Evolutionary conservation across 148 eudicot genomes (phyloP).

Genomic region (Vaccinium darrowii): DNA sequence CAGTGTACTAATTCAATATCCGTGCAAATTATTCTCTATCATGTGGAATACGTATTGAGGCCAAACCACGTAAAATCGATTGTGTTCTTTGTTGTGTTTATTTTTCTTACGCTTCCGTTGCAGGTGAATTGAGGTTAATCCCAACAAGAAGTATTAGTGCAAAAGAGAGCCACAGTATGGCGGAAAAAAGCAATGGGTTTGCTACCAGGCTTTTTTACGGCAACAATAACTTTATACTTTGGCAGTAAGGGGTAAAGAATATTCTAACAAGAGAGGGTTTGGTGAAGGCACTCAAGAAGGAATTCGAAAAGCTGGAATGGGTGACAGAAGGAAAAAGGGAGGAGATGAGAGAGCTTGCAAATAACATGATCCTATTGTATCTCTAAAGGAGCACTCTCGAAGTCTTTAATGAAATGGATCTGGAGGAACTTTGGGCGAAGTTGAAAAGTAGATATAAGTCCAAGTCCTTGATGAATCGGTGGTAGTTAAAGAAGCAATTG

Average conservation of each 20-base stretch:
- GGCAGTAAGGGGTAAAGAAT: not conserved
- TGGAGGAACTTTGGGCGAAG: not conserved
- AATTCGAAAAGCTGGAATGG: not conserved
- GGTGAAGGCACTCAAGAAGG: not conserved
- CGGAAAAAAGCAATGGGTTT: not conserved
- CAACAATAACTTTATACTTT: not conserved
- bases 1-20: too few relatives aligned
- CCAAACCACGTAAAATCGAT: not conserved
- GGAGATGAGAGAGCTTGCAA: slow-evolving; percentile 1
- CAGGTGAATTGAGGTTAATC: too few relatives aligned
- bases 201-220: not conserved
- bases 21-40: too few relatives aligned
- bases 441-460: not conserved
- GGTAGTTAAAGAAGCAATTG: not conserved
- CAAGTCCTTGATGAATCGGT: not conserved
- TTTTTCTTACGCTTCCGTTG: not conserved
- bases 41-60: not conserved
- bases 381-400: not conserved
- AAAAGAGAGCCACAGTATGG: not conserved
- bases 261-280: not conserved
- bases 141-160: too few relatives aligned
- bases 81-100: not conserved
- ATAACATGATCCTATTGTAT: not conserved
- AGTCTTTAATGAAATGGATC: not conserved
- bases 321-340: not conserved